These are phyloP conservation scores for Agapanthus africanus DNA, from an alignment of 106 monocot species.

Conservation along the genomic window DNA sequence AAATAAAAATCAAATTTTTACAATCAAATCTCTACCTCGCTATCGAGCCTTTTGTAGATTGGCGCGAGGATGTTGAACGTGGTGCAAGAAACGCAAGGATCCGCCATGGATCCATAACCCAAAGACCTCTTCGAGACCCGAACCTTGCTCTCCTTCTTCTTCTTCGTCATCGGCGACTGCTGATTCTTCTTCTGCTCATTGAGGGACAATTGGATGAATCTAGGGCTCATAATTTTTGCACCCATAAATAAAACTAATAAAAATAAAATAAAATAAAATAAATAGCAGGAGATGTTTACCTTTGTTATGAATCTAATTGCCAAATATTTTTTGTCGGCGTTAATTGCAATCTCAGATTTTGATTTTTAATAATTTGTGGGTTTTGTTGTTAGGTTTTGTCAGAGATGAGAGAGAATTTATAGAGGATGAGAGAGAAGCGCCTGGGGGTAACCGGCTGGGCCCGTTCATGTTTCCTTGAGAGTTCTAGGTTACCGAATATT, in stretches of 20 bases:
- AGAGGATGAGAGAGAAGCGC: background rate
- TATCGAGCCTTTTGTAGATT: slow-evolving; percentile 35
- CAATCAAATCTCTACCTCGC: slow-evolving; percentile 16
- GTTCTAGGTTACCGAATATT: background rate
- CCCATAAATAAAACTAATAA: background rate
- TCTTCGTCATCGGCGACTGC: slow-evolving; percentile 2
- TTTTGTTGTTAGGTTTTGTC: background rate
- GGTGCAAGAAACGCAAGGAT: slow-evolving; percentile 35
- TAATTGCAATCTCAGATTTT: background rate
- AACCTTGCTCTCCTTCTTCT: slow-evolving; percentile 6
- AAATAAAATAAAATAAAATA: background rate
- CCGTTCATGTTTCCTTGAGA: background rate
- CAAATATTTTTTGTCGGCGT: background rate
- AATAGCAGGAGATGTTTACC: slow-evolving; percentile 3
- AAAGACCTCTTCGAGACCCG: slow-evolving; percentile 6
- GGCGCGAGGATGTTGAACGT: slow-evolving; percentile 46
- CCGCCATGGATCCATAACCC: slow-evolving; percentile 6
- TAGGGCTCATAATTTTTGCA: background rate
- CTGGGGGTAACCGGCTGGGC: background rate
- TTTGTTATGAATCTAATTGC: background rate
- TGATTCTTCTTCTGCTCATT: background rate
- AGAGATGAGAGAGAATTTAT: background rate
- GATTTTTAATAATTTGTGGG: background rate
- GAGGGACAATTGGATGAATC: background rate
- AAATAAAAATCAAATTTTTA: background rate